A percentile compares a stretch with the other conserved stretches of the same genome.
Conservation (phyloP, 1,139 yeast species). For the Komagataea norvegica region DNA sequence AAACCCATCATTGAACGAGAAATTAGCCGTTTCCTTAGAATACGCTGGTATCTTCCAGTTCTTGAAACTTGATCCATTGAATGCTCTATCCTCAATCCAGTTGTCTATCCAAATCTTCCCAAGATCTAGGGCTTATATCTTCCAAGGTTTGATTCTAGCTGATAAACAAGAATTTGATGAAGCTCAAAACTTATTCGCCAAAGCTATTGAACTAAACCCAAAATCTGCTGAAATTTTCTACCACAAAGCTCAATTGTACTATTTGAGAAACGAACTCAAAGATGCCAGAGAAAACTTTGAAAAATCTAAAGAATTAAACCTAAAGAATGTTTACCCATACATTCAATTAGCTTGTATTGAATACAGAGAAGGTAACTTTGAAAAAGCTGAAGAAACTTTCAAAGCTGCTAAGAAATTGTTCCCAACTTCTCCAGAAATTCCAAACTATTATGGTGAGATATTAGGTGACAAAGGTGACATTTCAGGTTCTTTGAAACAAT, state of each 20-base stretch:
- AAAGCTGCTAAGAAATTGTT: slow-evolving; percentile 68
- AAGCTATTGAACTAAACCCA: slow-evolving; percentile 68
- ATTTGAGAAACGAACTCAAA: slow-evolving; percentile 69
- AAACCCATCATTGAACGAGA: slow-evolving; percentile 28
- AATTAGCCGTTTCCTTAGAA: slow-evolving; percentile 75
- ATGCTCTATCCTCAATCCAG: slow-evolving; percentile 44
- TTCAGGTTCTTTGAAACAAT: slow-evolving; percentile 72
- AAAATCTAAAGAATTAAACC: slow-evolving; percentile 70
- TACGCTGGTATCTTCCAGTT: slow-evolving; percentile 79
- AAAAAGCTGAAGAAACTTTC: slow-evolving; percentile 63
- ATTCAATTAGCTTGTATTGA: slow-evolving; percentile 91
- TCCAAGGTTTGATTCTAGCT: slow-evolving; percentile 79
- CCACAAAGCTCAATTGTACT: slow-evolving; percentile 91
- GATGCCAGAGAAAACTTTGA: slow-evolving; percentile 74
- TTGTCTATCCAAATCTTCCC: slow-evolving; percentile 65
- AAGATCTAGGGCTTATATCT: slow-evolving; percentile 77
- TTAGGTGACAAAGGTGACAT: slow-evolving; percentile 76
- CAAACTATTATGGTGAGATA: slow-evolving; percentile 94
- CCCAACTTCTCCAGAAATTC: slow-evolving; percentile 88
- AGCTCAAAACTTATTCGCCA: slow-evolving; percentile 55
- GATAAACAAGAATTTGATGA: slow-evolving; percentile 62
- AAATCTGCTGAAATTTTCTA: slow-evolving; percentile 76
- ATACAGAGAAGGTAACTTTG: slow-evolving; percentile 70
- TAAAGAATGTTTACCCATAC: slow-evolving; percentile 74
- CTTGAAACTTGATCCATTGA: slow-evolving; percentile 66